Percentiles rank a stretch among this genome's conserved stretches.
Evolutionary conservation across 108 stramenopile genomes (phyloP).

Genomic region (Skeletonema marinoi): DNA sequence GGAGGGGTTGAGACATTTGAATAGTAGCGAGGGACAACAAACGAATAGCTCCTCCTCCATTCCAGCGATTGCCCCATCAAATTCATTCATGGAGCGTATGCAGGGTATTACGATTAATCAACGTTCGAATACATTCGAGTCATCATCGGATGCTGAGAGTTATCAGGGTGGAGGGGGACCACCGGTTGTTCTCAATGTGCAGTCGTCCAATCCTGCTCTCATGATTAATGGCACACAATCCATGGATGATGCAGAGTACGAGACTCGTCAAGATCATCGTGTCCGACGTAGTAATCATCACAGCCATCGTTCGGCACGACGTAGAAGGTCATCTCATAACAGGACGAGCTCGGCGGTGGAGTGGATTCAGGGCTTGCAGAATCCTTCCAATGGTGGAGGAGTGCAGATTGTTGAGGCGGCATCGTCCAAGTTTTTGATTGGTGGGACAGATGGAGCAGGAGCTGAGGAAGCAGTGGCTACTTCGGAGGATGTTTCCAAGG

Average conservation of each 20-base stretch:
- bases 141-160: neutral
- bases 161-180: neutral
- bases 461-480: neutral
- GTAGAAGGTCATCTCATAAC: slow-evolving; percentile 10
- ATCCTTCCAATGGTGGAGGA: slow-evolving; percentile 3
- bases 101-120: slow-evolving; percentile 18
- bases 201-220: neutral
- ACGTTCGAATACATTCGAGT: neutral
- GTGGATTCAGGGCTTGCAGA: slow-evolving; percentile 36
- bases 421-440: slow-evolving; percentile 44
- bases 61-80: slow-evolving; percentile 7
- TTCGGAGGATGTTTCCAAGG: slow-evolving; percentile 29
- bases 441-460: neutral
- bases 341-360: slow-evolving; percentile 23
- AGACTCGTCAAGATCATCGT: neutral
- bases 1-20: neutral
- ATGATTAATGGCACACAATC: neutral
- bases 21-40: neutral
- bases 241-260: neutral
- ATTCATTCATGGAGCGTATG: slow-evolving; percentile 21
- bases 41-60: neutral
- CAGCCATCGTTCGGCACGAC: slow-evolving; percentile 1
- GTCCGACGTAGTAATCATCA: slow-evolving; percentile 4
- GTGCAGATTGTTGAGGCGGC: slow-evolving; percentile 39
- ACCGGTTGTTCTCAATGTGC: neutral